Conservation (phyloP, 306 rosid species). For the Vigna trinervia region DNA sequence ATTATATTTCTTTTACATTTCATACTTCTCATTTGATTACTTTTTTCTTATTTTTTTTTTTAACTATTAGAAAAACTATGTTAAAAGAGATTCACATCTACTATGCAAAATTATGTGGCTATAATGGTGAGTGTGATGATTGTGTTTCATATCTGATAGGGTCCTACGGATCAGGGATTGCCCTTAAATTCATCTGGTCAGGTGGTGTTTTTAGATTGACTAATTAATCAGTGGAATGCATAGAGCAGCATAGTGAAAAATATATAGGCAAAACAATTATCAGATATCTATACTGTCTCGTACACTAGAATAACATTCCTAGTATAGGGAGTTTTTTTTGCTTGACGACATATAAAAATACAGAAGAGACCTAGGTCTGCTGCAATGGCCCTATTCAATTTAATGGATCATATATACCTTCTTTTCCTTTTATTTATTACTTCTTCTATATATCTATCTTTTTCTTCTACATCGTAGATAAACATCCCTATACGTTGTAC, state of each 20-base stretch:
- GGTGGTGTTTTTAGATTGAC: constrained; percentile 61
- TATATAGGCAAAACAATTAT: constrained; percentile 40
- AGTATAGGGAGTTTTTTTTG: constrained; percentile 38
- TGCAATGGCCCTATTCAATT: background rate
- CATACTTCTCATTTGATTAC: background rate
- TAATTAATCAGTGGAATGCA: constrained; percentile 50
- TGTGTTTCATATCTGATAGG: constrained; percentile 7
- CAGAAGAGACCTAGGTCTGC: constrained; percentile 31
- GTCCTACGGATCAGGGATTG: constrained; percentile 39
- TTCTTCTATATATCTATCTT: background rate
- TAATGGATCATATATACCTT: constrained; percentile 16
- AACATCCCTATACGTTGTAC: background rate
- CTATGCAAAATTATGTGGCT: background rate
- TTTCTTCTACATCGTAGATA: background rate
- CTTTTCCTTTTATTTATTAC: background rate
- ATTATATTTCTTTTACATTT: background rate
- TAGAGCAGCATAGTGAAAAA: constrained; percentile 29
- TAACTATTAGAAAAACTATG: background rate
- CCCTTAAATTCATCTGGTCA: constrained; percentile 51
- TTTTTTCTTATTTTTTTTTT: background rate
- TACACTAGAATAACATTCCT: constrained; percentile 48
- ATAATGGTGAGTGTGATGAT: background rate
- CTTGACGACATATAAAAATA: constrained; percentile 34
- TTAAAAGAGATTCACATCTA: background rate
- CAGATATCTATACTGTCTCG: constrained; percentile 23